Percentiles rank a stretch among this genome's conserved stretches.
Conservation (phyloP, 352 stramenopile species). For the Phytophthora tubulina region DNA sequence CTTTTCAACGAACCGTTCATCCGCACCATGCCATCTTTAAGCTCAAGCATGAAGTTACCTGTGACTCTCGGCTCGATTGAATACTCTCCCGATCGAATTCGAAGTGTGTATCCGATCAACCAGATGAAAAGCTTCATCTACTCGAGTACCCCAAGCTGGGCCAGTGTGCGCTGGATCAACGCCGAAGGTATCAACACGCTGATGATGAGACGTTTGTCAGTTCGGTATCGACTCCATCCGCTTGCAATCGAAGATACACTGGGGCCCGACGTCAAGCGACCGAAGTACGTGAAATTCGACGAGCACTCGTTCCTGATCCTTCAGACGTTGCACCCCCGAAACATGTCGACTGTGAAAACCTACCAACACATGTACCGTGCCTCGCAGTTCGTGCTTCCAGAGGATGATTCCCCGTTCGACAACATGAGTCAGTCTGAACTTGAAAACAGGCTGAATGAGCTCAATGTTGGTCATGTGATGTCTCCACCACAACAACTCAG, state of each 20-base stretch:
- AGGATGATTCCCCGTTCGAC: conserved; percentile 62
- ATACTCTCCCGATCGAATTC: conserved; percentile 79
- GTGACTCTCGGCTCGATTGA: conserved; percentile 67
- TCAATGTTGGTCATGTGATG: conserved; percentile 68
- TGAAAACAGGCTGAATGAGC: conserved; percentile 51
- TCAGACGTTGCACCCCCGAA: conserved; percentile 58
- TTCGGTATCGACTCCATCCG: conserved; percentile 85
- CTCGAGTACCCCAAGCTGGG: conserved; percentile 74
- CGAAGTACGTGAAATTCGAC: conserved; percentile 88
- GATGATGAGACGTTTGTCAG: conserved; percentile 70
- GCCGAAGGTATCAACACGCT: conserved; percentile 68
- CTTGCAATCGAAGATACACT: conserved; percentile 83
- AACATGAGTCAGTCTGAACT: conserved; percentile 67
- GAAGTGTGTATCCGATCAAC: conserved; percentile 70
- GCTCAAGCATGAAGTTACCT: conserved; percentile 14
- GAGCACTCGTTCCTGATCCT: conserved; percentile 82
- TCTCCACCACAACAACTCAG: conserved; percentile 74
- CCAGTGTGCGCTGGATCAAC: conserved; percentile 83
- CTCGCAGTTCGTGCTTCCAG: conserved; percentile 57
- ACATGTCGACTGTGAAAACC: conserved; percentile 56
- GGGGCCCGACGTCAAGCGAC: conserved; percentile 71
- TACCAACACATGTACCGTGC: conserved; percentile 78
- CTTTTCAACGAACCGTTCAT: conserved; percentile 78
- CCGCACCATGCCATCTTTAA: conserved; percentile 39
- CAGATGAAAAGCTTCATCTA: conserved; percentile 86